Evolutionary conservation across 805 yeast genomes (phyloP).

Genomic region (Candida glaebosa): DNA sequence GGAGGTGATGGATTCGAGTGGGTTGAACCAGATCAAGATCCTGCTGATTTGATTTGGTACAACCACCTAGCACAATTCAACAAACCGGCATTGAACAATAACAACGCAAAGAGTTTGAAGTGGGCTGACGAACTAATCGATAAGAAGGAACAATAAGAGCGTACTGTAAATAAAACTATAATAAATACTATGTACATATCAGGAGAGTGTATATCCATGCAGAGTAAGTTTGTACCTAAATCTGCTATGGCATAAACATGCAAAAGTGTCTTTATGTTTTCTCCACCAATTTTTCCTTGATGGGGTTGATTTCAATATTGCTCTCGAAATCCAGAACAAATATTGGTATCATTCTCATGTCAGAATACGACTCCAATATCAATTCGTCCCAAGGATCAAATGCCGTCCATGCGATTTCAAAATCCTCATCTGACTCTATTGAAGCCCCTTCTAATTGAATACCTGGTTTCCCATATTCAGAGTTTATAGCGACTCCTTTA

Average conservation of each 20-base stretch:
- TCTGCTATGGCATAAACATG: neutral
- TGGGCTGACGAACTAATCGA: conserved; percentile 42
- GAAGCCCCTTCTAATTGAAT: conserved; percentile 34
- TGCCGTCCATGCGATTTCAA: conserved; percentile 40
- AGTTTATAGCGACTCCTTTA: conserved; percentile 27
- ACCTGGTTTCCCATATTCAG: conserved; percentile 31
- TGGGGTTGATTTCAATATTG: conserved; percentile 3
- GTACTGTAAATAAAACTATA: neutral
- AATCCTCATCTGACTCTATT: conserved; percentile 38
- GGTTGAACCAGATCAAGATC: conserved; percentile 90
- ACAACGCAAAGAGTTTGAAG: conserved; percentile 20
- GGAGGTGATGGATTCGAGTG: conserved; percentile 86
- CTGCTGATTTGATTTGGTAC: conserved; percentile 59
- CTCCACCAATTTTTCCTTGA: neutral
- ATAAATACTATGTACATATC: neutral
- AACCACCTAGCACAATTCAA: conserved; percentile 23
- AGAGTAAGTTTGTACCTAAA: too few relatives aligned
- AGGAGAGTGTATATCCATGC: too few relatives aligned
- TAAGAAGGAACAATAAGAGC: conserved; percentile 4
- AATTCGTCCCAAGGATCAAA: conserved; percentile 47
- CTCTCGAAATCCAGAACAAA: conserved; percentile 5
- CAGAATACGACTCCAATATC: conserved; percentile 35
- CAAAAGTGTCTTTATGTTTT: neutral
- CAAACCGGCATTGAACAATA: conserved; percentile 16
- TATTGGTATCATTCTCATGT: conserved; percentile 35